Evolutionary conservation across 2,329 filamentous ascomycete species (phyloP).

Genomic region (Scleromitrula shiraiana): DNA sequence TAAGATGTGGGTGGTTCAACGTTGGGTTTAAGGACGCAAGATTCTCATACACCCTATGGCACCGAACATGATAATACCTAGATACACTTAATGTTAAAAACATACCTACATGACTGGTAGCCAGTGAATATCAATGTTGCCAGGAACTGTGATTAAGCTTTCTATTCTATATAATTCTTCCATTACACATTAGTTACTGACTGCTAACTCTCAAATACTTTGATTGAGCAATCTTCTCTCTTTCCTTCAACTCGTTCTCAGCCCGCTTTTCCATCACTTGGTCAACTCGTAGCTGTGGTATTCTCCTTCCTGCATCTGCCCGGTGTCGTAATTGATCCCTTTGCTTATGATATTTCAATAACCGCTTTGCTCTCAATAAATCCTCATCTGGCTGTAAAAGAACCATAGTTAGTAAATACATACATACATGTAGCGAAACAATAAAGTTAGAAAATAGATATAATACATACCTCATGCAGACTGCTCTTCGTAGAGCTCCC

Average conservation of each 20-base stretch:
- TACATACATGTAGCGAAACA: neutral
- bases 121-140: too few relatives aligned
- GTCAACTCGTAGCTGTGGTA: conserved; percentile 2
- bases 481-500: too few relatives aligned
- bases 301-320: neutral
- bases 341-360: conserved; percentile 3
- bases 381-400: neutral
- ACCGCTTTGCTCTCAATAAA: conserved; percentile 1
- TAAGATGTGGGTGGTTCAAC: too few relatives aligned
- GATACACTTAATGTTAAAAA: too few relatives aligned
- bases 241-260: neutral
- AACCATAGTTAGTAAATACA: neutral
- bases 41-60: too few relatives aligned
- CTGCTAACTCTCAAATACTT: neutral
- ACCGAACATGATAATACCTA: too few relatives aligned
- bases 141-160: too few relatives aligned
- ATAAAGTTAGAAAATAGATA: neutral
- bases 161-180: neutral
- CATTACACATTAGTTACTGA: neutral
- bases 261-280: neutral
- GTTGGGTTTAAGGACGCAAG: too few relatives aligned
- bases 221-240: neutral
- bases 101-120: too few relatives aligned
- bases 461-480: neutral
- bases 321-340: neutral